These are phyloP conservation scores for Schoenoplectus triqueter DNA, from an alignment of 202 grass and related monocot species.

Conservation along the genomic window DNA sequence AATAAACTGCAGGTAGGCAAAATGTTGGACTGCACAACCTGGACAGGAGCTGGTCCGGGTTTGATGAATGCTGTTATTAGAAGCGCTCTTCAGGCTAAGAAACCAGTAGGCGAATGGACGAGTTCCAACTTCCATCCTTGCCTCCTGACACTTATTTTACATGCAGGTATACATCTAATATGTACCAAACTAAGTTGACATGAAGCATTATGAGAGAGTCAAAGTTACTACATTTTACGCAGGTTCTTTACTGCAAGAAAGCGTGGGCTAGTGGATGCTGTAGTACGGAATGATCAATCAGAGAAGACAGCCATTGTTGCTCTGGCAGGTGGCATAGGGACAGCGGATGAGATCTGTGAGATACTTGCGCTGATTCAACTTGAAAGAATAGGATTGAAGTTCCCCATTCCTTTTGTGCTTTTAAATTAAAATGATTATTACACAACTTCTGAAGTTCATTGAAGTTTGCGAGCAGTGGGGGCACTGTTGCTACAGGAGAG, in stretches of 20 bases:
- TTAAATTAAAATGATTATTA: slow-evolving; percentile 89
- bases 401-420: slow-evolving; percentile 66
- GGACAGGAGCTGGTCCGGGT: slow-evolving; percentile 79
- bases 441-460: slow-evolving; percentile 68
- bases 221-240: slow-evolving; percentile 28
- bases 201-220: not conserved
- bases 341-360: slow-evolving; percentile 81
- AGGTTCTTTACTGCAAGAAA: slow-evolving; percentile 94
- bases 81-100: slow-evolving; percentile 66
- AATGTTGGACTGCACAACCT: slow-evolving; percentile 86
- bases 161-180: slow-evolving; percentile 65
- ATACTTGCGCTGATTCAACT: slow-evolving; percentile 78
- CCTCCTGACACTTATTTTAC: slow-evolving; percentile 70
- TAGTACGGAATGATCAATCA: slow-evolving; percentile 46
- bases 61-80: slow-evolving; percentile 80
- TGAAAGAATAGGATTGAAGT: slow-evolving; percentile 65
- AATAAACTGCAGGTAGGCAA: slow-evolving; percentile 52
- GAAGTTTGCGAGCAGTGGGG: slow-evolving; percentile 67
- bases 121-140: slow-evolving; percentile 70
- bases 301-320: slow-evolving; percentile 64
- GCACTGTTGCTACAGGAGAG: slow-evolving; percentile 63
- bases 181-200: not conserved
- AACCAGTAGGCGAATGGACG: slow-evolving; percentile 76
- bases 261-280: slow-evolving; percentile 82
- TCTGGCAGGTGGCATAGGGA: slow-evolving; percentile 75